Percentiles rank a stretch among this genome's conserved stretches.
These are phyloP conservation scores for Peronospora belbahrii DNA, from an alignment of 352 stramenopile genomes.

Conservation along the genomic window DNA sequence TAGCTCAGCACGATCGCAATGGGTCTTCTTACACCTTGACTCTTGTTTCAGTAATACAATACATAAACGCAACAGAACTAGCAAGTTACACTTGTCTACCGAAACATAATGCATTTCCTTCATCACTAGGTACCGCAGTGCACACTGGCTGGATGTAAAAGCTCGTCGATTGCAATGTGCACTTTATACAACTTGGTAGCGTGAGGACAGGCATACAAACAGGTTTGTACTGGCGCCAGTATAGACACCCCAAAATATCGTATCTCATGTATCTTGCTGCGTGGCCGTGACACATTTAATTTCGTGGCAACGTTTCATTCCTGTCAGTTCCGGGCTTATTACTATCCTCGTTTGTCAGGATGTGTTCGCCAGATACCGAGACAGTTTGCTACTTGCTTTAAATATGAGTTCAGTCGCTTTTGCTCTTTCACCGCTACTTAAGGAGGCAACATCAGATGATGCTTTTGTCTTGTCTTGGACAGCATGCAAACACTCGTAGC, in stretches of 20 bases:
- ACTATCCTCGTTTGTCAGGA: slow-evolving; percentile 4
- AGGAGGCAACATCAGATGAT: slow-evolving; percentile 12
- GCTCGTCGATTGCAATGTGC: not conserved
- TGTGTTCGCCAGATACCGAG: slow-evolving; percentile 1
- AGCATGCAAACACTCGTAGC: not conserved
- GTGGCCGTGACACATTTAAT: slow-evolving; percentile 5
- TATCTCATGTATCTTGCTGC: not conserved
- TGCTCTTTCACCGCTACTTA: slow-evolving; percentile 12
- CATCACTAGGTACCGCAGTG: not conserved
- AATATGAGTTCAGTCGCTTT: slow-evolving; percentile 1
- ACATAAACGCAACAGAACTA: not conserved
- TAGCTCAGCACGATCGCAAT: not conserved
- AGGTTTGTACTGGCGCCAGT: slow-evolving; percentile 9
- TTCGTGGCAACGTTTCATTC: slow-evolving; percentile 12
- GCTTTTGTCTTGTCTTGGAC: not conserved
- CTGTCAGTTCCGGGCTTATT: no score
- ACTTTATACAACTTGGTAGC: not conserved
- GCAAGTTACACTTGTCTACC: not conserved
- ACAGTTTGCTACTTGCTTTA: slow-evolving; percentile 6
- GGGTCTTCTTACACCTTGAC: slow-evolving; percentile 4
- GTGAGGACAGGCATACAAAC: slow-evolving; percentile 16
- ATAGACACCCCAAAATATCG: slow-evolving; percentile 13
- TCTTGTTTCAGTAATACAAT: not conserved
- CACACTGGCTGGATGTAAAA: not conserved
- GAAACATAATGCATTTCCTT: not conserved